Evolutionary conservation across 306 rosid species (phyloP), one percentile per base, ranked within the genome.

Genomic region (Purshia tridentata): DNA sequence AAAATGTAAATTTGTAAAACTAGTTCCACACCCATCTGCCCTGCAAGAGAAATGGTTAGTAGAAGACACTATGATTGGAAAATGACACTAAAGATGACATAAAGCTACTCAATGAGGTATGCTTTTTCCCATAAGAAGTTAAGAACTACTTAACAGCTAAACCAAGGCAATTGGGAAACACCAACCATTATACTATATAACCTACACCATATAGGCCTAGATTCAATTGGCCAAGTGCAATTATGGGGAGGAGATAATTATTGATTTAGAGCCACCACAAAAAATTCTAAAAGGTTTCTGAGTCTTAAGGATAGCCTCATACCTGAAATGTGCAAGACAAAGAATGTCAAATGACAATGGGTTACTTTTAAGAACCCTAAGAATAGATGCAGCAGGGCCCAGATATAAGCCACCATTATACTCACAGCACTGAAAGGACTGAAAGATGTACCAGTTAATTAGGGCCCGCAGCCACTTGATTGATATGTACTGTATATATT

Each of bases 301-400:
- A 37, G 74, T 71, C 16, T 52, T 64, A 18, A 50, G 77, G 68
- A 75, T 52, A 60, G 78, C 49, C 45, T 67, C 52, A 52, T 71
- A 71, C 68, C 77, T 78, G 82, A 54, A 57, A 48, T 81, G 60
- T 57, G 60, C 46, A 56, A 49, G 67, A 64, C 61, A 60, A 76
- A 81, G 61, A 50, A 48, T 55, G 67, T 52, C 72, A 53, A 20
- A 20, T 42, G 77, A 81, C 42, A n/a, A 69, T 44, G 57, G 29
- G 68, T 35, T 7, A 56, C 56, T 56, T 65, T 54, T 41, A 76
- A 69, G 60, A 45, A 59, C 70, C 40, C 37, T 45, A 49, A 64
- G 69, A 70, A 18, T 62, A 70, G 65, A 66, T 72, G 86, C 80
- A 61, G 86, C 81, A 61, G 29, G 71, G 42, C 42, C 80, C 64